Base-by-base conservation (phyloP, 768 basidiomycete genomes). In the Kwoniella newhampshirensis region DNA sequence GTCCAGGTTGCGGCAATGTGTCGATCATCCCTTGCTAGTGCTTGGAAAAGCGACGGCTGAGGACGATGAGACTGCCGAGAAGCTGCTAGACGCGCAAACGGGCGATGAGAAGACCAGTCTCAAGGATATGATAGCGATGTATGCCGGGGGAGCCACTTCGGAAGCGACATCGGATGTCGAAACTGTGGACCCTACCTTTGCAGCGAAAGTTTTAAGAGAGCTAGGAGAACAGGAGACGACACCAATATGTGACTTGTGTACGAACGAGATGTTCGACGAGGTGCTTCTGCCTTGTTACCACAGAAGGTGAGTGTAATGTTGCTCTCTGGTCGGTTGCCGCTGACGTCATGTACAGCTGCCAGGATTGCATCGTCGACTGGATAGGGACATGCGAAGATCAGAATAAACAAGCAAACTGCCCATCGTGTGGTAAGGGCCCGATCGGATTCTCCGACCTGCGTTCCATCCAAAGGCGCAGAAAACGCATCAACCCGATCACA, bases 11-110 rank as follows among this genome's bases (percentile, higher is more conserved):
- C 87, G 94, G 28, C 90, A 91, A 53, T 92, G 92, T 8, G 92
- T 96, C 3, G 81, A 96, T 20, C 94, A 97, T 71, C 91, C 94
- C 0, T 82, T 82, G 59, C 83, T 98, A 21, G 90, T 96, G 8
- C 78, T 88, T 9, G 82, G 72, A 40, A 75, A 77, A 39, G 59
- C 81, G 9, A 75, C 78, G 4, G 79, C 71, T 8, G 71, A 75
- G 37, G 76, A 84, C 25, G 79, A 81, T 25, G 78, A 80, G 20
- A 49, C 54, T 15, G 70, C 63, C 27, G 62, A 69, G 17, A 55
- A 60, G 20, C 58, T 76, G 1, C 61, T 76, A 13, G 65, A 69
- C 42, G 43, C 59, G 12, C 69, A 64, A 1, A 60, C 56, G 0
- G 60, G 61, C 20, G 64, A 63, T 20, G 58, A 59, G 28, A 50